A percentile compares a stretch with the other conserved stretches of the same genome.
phyloP scores from a whole-genome alignment of 441 rosid genomes.

The Raphanus hybrid region DNA sequence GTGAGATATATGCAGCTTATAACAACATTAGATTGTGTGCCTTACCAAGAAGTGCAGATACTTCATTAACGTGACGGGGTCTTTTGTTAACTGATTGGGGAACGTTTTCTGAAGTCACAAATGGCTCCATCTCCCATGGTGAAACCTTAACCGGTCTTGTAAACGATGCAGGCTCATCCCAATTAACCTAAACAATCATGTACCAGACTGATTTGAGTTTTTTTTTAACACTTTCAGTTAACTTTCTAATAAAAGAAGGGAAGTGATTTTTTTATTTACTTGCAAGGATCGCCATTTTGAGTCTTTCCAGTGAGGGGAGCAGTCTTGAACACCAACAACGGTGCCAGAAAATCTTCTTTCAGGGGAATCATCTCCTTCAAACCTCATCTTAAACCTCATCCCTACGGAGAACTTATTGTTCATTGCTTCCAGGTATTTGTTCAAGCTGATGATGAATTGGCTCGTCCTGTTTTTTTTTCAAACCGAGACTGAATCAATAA shows the following conservation, averaged over 20 bases:
- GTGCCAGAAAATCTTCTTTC: conserved; percentile 78
- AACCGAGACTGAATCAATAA: conserved; percentile 28
- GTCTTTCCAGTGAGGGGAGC: conserved; percentile 65
- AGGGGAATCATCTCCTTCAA: conserved; percentile 77
- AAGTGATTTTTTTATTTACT: conserved; percentile 40
- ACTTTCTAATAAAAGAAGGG: neutral
- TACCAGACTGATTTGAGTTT: conserved; percentile 15
- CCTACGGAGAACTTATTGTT: conserved; percentile 59
- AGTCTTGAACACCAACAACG: conserved; percentile 62
- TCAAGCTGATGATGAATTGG: conserved; percentile 71
- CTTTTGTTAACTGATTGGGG: conserved; percentile 59
- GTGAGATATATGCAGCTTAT: conserved; percentile 24
- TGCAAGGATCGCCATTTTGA: conserved; percentile 71
- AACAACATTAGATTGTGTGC: conserved; percentile 23
- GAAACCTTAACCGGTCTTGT: conserved; percentile 67
- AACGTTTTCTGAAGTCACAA: conserved; percentile 47
- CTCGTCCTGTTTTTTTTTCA: conserved; percentile 57
- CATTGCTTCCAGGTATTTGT: conserved; percentile 64
- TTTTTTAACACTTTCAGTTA: neutral
- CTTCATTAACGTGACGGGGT: conserved; percentile 55
- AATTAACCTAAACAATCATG: conserved; percentile 50
- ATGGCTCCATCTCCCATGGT: conserved; percentile 74
- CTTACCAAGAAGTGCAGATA: conserved; percentile 55
- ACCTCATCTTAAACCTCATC: conserved; percentile 72
- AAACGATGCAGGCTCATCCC: conserved; percentile 74